phyloP scores from a whole-genome alignment of 352 stramenopile species.

The Globisporangium takayamanum region DNA sequence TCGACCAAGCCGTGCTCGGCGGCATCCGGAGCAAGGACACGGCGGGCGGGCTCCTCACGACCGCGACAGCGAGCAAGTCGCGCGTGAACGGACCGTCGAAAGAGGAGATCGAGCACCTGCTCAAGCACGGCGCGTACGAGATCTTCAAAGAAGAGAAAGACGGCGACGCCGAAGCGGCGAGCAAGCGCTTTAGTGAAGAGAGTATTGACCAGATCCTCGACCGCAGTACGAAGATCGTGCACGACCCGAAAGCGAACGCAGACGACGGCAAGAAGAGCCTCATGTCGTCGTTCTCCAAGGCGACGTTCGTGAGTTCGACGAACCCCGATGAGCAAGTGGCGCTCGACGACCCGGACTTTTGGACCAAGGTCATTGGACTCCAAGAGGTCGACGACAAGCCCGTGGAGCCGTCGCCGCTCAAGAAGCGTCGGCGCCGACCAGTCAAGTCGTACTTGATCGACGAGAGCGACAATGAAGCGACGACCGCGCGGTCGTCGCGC shows the following conservation, averaged over 20 bases:
- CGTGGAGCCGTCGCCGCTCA: constrained; percentile 62
- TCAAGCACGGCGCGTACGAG: constrained; percentile 93
- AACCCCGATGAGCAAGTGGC: constrained; percentile 86
- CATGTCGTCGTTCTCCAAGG: constrained; percentile 91
- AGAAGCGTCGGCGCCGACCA: constrained; percentile 57
- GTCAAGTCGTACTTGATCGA: constrained; percentile 75
- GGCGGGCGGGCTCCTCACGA: constrained; percentile 6
- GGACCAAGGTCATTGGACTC: constrained; percentile 90
- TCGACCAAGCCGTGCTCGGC: constrained; percentile 90
- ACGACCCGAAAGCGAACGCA: constrained; percentile 60
- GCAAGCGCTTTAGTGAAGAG: constrained; percentile 95
- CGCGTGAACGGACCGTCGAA: constrained; percentile 67
- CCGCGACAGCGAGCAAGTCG: constrained; percentile 23
- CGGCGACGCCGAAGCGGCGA: constrained; percentile 86
- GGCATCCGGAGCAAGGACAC: constrained; percentile 71
- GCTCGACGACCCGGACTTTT: constrained; percentile 92
- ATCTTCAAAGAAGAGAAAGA: constrained; percentile 92
- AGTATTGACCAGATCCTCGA: constrained; percentile 98
- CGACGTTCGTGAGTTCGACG: constrained; percentile 87
- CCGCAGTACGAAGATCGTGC: constrained; percentile 82
- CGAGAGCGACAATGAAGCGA: constrained; percentile 44
- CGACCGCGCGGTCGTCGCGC: neutral
- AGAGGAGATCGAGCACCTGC: constrained; percentile 89
- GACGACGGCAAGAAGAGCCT: constrained; percentile 60
- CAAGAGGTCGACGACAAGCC: constrained; percentile 62